phyloP scores from a whole-genome alignment of 345 rosid genomes.

The rapeseed (Brassica napus) region DNA sequence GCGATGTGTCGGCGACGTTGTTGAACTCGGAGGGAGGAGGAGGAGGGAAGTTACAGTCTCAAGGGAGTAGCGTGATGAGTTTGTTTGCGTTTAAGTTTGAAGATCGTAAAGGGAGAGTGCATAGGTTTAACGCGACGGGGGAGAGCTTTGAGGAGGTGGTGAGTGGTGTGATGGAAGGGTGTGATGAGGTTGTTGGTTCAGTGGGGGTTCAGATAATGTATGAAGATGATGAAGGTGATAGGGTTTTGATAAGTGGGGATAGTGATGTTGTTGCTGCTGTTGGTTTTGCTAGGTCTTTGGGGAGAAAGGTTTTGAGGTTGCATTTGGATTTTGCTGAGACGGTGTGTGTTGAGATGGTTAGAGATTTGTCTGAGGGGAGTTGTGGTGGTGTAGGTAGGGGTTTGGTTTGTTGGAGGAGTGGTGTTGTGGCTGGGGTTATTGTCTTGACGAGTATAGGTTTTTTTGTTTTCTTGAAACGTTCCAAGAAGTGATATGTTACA shows the following conservation, averaged over 20 bases:
- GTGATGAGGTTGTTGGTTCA: background rate
- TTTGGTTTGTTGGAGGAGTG: constrained; percentile 20
- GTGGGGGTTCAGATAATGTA: constrained; percentile 45
- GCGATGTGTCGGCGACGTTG: constrained; percentile 68
- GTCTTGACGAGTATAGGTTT: constrained; percentile 21
- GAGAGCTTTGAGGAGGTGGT: constrained; percentile 71
- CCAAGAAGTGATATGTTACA: constrained; percentile 25
- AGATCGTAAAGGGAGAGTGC: constrained; percentile 81
- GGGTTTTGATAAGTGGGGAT: constrained; percentile 68
- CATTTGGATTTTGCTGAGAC: constrained; percentile 30
- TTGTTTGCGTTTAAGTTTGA: constrained; percentile 80
- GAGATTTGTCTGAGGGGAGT: constrained; percentile 10
- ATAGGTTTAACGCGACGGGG: constrained; percentile 53
- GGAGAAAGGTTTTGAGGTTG: constrained; percentile 47
- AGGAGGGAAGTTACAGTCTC: background rate
- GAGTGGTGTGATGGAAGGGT: constrained; percentile 61
- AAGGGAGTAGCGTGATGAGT: constrained; percentile 56
- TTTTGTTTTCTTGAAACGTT: constrained; percentile 32
- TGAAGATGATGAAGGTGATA: constrained; percentile 93
- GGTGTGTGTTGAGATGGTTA: constrained; percentile 3
- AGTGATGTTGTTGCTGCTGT: constrained; percentile 74
- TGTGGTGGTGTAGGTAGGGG: background rate
- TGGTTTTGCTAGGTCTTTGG: constrained; percentile 59
- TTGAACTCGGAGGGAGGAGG: constrained; percentile 58
- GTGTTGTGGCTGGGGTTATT: constrained; percentile 26